Evolutionary conservation across 2,329 filamentous ascomycete genomes (phyloP), one percentile per base, ranked within the genome.

Genomic region (Orbilia brochopaga): DNA sequence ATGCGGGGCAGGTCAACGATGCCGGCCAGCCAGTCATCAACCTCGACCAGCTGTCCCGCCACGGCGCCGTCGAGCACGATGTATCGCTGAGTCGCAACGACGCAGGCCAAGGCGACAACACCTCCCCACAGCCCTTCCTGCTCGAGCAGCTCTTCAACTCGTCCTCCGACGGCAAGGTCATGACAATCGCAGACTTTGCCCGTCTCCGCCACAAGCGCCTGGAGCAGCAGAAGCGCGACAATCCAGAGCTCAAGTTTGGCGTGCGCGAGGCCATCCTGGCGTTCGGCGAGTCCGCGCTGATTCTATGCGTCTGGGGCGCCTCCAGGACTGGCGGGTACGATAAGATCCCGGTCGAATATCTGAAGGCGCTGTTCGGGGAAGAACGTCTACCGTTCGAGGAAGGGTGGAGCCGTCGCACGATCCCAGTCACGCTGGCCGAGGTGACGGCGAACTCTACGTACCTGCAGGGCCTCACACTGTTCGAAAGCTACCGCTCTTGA

Each of bases 21-120:
- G 59, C 54, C 10, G 67, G 70, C 2, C 57, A 48, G 1, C 37
- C 58, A 2, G 69, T 63, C 3, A 10, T 79, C 50, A 75, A 77
- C 56, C 76, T 80, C 7, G 76, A 78, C 27, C 76, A 79, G 51
- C 61, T 80, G 0, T 74, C 75, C n/a, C 76, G 75, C 24, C 79
- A 80, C 74, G 75, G 77, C 35, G 72, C 74, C 1, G 74, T 80
- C 21, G 79, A 80, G 72, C 79, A 80, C 57, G 79, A 80, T 58
- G 78, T 74, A 23, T 78, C 76, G 6, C 74, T 80, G 1, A 76
- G 75, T 0, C 74, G 79, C 6, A 63, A 73, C 17, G 75, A 76
- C 51, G 19, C 74, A 13, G 75, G 70, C 4, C 74, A 75, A 21
- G 78, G 77, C 2, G 77, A 77, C 37, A 74, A 76, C 50, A 74